Evolutionary conservation across 2,329 filamentous ascomycete genomes (phyloP), one percentile per base, ranked within the genome.

Genomic region (Karstenula rhodostoma): DNA sequence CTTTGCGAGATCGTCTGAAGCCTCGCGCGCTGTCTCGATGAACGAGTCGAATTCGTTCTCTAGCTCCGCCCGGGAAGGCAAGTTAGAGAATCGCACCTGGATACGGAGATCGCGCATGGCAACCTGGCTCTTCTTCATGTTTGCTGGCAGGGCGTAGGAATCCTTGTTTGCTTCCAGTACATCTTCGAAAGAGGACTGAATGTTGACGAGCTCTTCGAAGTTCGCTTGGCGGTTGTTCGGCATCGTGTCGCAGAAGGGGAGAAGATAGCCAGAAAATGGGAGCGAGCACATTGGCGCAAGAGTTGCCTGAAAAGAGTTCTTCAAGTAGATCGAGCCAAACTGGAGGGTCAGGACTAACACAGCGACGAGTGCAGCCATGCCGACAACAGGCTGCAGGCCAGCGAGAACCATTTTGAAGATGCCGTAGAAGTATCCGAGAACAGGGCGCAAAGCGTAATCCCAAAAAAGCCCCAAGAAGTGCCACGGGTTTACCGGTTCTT

Each of bases 81-180:
- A 81, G 23, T 86, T 84, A 67, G 89, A 92, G 77, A 89, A 88
- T 42, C 86, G 84, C 35, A 96, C 90, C 47, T 93, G 83, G 27
- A 87, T 89, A 33, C 90, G 87, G 25, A 95, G 79, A 68, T 94
- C 91, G 43, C 91, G 86, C 37, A 95, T 88, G 1, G 89, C 88
- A 2, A 87, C 83, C 75, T 94, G 91, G 2, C 89, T 89, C 10
- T 87, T 85, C 79, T 93, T 94, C 88, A 95, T 93, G 67, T 92
- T 90, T 67, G 91, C 82, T 0, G 91, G 91, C 3, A 95, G 79
- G 1, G 87, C 87, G 1, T 89, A 86, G 1, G 88, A 87, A 23
- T 88, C 84, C 1, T 87, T 85, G 17, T 87, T 87, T 60, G 87
- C 86, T 66, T 91, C 86, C 4, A 95, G 79, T 0, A 95, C 87